Conservation (phyloP, 768 basidiomycete genomes). For the Naematelia aurantialba region DNA sequence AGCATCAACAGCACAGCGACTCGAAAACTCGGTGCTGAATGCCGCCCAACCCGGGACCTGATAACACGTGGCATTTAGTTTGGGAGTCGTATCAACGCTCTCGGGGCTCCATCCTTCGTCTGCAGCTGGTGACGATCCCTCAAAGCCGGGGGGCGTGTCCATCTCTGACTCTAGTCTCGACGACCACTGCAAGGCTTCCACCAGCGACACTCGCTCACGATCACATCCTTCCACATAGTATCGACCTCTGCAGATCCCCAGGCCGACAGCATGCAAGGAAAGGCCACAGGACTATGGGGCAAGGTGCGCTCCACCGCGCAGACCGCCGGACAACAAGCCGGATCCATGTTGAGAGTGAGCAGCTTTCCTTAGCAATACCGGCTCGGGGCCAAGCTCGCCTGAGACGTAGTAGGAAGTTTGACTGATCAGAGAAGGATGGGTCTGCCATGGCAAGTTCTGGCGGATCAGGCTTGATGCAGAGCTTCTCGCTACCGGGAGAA, state of each 20-base stretch:
- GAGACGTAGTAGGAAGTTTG: too few relatives aligned
- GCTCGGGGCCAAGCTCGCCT: too few relatives aligned
- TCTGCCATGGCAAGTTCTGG: conserved; percentile 24
- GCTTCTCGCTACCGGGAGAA: conserved; percentile 85
- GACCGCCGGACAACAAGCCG: conserved; percentile 23
- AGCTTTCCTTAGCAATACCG: background rate
- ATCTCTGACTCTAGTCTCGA: too few relatives aligned
- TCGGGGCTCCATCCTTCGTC: background rate
- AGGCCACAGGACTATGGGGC: background rate
- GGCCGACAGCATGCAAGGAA: background rate
- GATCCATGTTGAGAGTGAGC: conserved; percentile 31
- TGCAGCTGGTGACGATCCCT: too few relatives aligned
- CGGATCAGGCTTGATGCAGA: conserved; percentile 56
- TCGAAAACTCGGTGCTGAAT: background rate
- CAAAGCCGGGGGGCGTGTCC: too few relatives aligned
- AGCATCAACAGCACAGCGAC: too few relatives aligned
- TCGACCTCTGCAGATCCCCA: too few relatives aligned
- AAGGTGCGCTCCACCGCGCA: background rate
- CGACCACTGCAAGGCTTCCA: too few relatives aligned
- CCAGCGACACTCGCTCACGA: too few relatives aligned
- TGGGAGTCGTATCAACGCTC: too few relatives aligned
- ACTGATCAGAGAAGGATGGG: conserved; percentile 28
- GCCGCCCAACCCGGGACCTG: background rate
- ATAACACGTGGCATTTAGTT: background rate
- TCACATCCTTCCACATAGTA: too few relatives aligned